A percentile compares a stretch with the other conserved stretches of the same genome.
These are phyloP conservation scores for Verticillium dahliae DNA, from an alignment of 2,329 filamentous ascomycete species.

Conservation along the genomic window DNA sequence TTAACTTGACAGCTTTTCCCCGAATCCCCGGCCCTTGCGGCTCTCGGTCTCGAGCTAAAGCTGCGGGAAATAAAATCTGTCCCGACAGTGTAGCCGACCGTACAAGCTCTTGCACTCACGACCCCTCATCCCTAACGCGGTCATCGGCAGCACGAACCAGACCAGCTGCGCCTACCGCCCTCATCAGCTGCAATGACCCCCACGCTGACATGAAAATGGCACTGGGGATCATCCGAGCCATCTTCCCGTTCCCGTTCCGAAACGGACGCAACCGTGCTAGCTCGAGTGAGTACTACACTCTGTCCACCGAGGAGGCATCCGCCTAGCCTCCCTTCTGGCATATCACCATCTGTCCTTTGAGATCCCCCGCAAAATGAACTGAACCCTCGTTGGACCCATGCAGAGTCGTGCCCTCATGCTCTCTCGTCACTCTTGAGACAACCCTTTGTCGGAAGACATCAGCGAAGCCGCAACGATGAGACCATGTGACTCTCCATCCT, in stretches of 20 bases:
- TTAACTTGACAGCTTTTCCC: too few relatives aligned
- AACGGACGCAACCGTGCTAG: conserved; percentile 16
- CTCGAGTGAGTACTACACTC: conserved; percentile 9
- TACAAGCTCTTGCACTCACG: conserved; percentile 7
- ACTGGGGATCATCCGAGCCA: conserved; percentile 16
- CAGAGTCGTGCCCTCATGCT: not conserved
- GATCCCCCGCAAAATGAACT: conserved; percentile 4
- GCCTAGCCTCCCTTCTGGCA: conserved; percentile 3
- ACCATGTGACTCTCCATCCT: not conserved
- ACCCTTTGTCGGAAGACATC: not conserved
- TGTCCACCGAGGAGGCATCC: conserved; percentile 12
- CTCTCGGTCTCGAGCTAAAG: too few relatives aligned
- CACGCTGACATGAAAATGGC: conserved; percentile 12
- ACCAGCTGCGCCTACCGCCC: conserved; percentile 21
- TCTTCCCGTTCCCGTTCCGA: conserved; percentile 14
- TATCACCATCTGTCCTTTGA: conserved; percentile 6
- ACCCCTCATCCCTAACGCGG: conserved; percentile 5
- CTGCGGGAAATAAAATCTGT: too few relatives aligned
- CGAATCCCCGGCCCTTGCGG: too few relatives aligned
- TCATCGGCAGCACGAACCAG: conserved; percentile 15
- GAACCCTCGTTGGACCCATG: conserved; percentile 5
- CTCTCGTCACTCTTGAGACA: too few relatives aligned
- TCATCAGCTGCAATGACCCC: conserved; percentile 13
- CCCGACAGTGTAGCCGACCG: too few relatives aligned
- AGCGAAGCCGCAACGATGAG: not conserved